Evolutionary conservation across 2,329 filamentous ascomycete species (phyloP), one percentile per base, ranked within the genome.

Genomic region (Venturia effusa): DNA sequence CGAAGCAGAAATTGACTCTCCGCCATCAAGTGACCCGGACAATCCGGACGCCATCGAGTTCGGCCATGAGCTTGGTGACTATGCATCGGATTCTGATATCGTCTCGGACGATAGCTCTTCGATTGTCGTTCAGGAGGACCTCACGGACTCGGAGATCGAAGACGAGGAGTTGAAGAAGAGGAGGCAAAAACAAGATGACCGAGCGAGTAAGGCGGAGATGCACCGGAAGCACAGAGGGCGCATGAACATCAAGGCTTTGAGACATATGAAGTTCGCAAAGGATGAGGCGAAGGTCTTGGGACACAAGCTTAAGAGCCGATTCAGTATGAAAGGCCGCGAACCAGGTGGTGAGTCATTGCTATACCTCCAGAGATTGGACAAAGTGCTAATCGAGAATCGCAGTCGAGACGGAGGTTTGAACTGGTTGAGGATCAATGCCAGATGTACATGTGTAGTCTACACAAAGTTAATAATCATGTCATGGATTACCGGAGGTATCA

Each of bases 131-230:
- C 51, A 57, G 19, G 51, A 57, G 10, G 51, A 57, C 11, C 51
- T 57, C 27, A 57, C 51, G 11, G 51, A 57, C 11, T 57, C 51
- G 15, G 51, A 57, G 17, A 57, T 57, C 19, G 51, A 57, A 19
- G 51, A 57, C 30, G 51, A 57, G 15, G 51, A 57, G n/a, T 34
- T 57, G 51, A 57, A 57, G 27, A 57, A 57, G 30, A 57, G 51
- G 22, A 32, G 51, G 19, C 51, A 57, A 17, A 57, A 34, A 30
- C 51, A 57, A 22, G 51, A 57, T n/a, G 11, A 7, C 8, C 27
- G n/a, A 24, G 27, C 51, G 27, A 57, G 51, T 7, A 57, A 57
- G 19, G 51, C 51, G 17, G 51, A 57, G 30, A 34, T 57, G 51
- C 51, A 57, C 30, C 51, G 51, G 15, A 57, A 57, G 30, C 51